Evolutionary conservation across 257 asterid species (phyloP), one percentile per base, ranked within the genome.

Genomic region (Forsythia suspensa): DNA sequence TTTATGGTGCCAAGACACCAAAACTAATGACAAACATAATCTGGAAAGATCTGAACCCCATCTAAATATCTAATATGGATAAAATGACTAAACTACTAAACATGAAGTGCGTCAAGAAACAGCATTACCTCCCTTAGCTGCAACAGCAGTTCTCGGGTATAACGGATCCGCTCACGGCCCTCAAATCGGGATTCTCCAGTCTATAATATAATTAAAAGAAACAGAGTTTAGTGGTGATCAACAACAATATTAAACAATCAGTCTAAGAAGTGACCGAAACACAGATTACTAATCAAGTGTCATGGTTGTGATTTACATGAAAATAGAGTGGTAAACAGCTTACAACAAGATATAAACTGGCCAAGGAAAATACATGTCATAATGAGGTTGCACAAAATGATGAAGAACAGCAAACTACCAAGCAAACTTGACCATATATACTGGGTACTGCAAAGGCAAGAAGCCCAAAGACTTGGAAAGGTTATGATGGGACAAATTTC

Each of bases 131-230:
- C 96, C 83, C 93, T 90, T 67, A 94, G 87, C 87, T 84, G 94
- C 83, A 94, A 83, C 74, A 96, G 90, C 85, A 78, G 88, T 73
- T 96, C 98, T 81, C 92, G 88, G 77, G 91, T 81, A 82, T 91
- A 96, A 55, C 87, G 86, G 78, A 91, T 82, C 44, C 92, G 86
- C 75, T 90, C 99, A 55, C 74, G 90, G 44, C 92, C 93, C 74
- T 92, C 98, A 79, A 90, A 89, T 43, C 90, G 88, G 67, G 97
- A 87, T 76, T 92, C 98, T 65, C 96, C 97, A 80, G 92, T 84
- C 98, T 96, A 81, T 75, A 34, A 82, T 29, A 5, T 43, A 77
- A 63, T 72, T 74, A 21, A 37, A 86, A 80, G 67, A 18, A 38
- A 61, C 20, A 8, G 83, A 76, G 39, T 48, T 70, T 6, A 57